Conservation (phyloP, 495 filamentous ascomycete species). For the Penicillium soppii region DNA sequence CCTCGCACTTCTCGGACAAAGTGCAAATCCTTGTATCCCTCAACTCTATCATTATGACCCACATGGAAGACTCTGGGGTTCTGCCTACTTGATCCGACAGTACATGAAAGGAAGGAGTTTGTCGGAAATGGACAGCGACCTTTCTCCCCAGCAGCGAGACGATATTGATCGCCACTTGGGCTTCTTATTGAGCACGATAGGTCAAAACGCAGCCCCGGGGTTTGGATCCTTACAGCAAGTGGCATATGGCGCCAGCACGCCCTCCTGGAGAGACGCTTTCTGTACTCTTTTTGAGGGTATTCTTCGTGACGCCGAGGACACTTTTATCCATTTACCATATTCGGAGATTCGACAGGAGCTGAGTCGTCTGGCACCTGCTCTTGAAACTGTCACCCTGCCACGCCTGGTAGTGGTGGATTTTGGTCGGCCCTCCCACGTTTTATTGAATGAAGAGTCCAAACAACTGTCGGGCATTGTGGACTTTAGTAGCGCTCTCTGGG, state of each 20-base stretch:
- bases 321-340: slow-evolving; percentile 66
- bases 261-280: slow-evolving; percentile 63
- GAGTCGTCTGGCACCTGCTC: slow-evolving; percentile 39
- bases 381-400: slow-evolving; percentile 58
- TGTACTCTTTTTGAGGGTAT: slow-evolving; percentile 57
- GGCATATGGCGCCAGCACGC: slow-evolving; percentile 44
- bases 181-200: slow-evolving; percentile 30
- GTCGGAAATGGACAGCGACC: slow-evolving; percentile 36
- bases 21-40: slow-evolving; percentile 47
- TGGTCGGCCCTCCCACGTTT: slow-evolving; percentile 53
- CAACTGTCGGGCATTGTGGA: slow-evolving; percentile 46
- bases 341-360: slow-evolving; percentile 57
- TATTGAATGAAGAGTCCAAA: slow-evolving; percentile 52
- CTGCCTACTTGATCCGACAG: slow-evolving; percentile 49
- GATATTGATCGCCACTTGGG: slow-evolving; percentile 45
- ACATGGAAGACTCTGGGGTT: slow-evolving; percentile 36
- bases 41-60: slow-evolving; percentile 52
- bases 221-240: slow-evolving; percentile 55
- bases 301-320: slow-evolving; percentile 70
- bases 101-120: slow-evolving; percentile 47
- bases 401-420: slow-evolving; percentile 59
- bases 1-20: slow-evolving; percentile 48
- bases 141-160: slow-evolving; percentile 35
- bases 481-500: slow-evolving; percentile 49
- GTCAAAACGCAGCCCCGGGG: slow-evolving; percentile 39